Conservation (phyloP, 805 yeast genomes). For the Candida qinlingensis region DNA sequence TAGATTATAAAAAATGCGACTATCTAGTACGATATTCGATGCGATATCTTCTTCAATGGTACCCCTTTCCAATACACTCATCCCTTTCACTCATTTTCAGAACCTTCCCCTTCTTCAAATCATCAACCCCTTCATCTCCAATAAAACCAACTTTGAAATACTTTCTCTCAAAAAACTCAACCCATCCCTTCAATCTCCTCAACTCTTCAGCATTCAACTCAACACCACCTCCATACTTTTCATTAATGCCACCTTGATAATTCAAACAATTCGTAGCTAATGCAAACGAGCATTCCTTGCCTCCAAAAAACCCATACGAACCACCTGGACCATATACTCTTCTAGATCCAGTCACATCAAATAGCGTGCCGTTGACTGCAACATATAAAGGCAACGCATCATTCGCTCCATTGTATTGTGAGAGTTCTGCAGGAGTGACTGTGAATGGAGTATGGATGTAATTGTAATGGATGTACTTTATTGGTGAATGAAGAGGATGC, state of each 20-base stretch:
- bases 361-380: constrained; percentile 47
- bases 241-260: constrained; percentile 46
- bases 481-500: not conserved
- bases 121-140: constrained; percentile 2
- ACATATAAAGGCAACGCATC: constrained; percentile 40
- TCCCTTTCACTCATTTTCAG: constrained; percentile 4
- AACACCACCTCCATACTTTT: constrained; percentile 18
- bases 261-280: constrained; percentile 56
- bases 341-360: constrained; percentile 43
- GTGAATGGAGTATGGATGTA: constrained; percentile 12
- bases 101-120: not conserved
- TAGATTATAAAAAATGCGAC: too few relatives aligned
- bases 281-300: constrained; percentile 52
- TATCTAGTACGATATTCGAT: too few relatives aligned
- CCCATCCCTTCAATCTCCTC: constrained; percentile 24
- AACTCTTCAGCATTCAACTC: constrained; percentile 36
- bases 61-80: constrained; percentile 17
- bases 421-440: constrained; percentile 34
- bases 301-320: constrained; percentile 42
- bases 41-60: not conserved
- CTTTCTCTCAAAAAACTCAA: constrained; percentile 22
- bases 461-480: not conserved
- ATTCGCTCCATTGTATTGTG: constrained; percentile 40
- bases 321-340: constrained; percentile 44
- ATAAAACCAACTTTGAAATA: constrained; percentile 22